Evolutionary conservation across 495 filamentous ascomycete genomes (phyloP).

Genomic region (Hyaloscypha variabilis): DNA sequence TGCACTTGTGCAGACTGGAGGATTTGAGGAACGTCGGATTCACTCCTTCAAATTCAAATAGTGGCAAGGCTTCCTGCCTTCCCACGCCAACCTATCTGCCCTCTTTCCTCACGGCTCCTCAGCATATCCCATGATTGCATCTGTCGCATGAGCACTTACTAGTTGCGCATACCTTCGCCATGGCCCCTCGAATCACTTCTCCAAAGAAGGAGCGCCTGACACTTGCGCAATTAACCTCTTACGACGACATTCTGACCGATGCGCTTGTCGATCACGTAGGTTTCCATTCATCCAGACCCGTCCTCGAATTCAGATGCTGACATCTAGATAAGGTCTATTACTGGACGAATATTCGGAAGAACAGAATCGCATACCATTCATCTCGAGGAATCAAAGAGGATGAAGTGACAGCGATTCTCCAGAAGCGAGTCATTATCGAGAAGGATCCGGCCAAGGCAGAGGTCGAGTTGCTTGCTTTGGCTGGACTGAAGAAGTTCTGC

Average conservation of each 20-base stretch:
- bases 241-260: slow-evolving; percentile 97
- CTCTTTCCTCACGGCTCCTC: slow-evolving; percentile 17
- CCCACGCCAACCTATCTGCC: background rate
- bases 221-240: slow-evolving; percentile 81
- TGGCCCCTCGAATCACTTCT: slow-evolving; percentile 21
- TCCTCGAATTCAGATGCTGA: background rate
- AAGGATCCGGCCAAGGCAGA: slow-evolving; percentile 73
- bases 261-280: slow-evolving; percentile 91
- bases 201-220: slow-evolving; percentile 55
- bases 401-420: slow-evolving; percentile 76
- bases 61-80: background rate
- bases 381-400: slow-evolving; percentile 82
- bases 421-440: slow-evolving; percentile 71
- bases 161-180: slow-evolving; percentile 7
- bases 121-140: slow-evolving; percentile 15
- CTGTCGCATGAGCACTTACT: slow-evolving; percentile 20
- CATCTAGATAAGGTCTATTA: slow-evolving; percentile 71
- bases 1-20: background rate
- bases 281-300: slow-evolving; percentile 18
- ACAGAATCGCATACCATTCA: slow-evolving; percentile 82
- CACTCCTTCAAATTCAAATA: slow-evolving; percentile 6
- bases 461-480: slow-evolving; percentile 67
- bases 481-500: slow-evolving; percentile 73
- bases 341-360: slow-evolving; percentile 96
- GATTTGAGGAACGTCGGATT: background rate